These are phyloP conservation scores for Dioscorea zingiberensis DNA, from an alignment of 106 monocot genomes.

Conservation along the genomic window DNA sequence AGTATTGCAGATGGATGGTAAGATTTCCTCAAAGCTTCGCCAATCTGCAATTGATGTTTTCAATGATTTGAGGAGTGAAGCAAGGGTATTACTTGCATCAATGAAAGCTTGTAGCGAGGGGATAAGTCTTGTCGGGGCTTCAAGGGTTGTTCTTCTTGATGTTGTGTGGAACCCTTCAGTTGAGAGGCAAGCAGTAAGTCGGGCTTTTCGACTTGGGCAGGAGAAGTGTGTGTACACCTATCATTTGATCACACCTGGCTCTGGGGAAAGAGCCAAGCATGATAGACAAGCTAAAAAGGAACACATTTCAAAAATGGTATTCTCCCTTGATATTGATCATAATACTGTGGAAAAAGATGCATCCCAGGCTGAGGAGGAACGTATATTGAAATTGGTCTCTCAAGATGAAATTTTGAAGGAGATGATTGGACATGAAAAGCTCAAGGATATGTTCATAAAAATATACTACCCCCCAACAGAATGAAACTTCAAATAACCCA, in stretches of 20 bases:
- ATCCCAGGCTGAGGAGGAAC: constrained; percentile 21
- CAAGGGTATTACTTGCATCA: constrained; percentile 66
- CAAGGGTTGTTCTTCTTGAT: constrained; percentile 72
- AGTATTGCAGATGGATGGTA: constrained; percentile 53
- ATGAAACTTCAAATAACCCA: too few species aligned
- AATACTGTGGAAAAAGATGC: constrained; percentile 13
- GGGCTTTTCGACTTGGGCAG: constrained; percentile 71
- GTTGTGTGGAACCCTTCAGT: constrained; percentile 83
- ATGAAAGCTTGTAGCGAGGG: constrained; percentile 79
- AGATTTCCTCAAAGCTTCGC: constrained; percentile 16
- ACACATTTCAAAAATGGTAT: constrained; percentile 49
- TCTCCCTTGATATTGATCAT: constrained; percentile 33
- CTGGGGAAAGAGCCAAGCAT: constrained; percentile 51
- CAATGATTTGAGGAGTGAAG: constrained; percentile 42
- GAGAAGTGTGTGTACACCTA: constrained; percentile 61
- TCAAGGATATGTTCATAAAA: constrained; percentile 54
- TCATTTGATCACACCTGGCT: constrained; percentile 49
- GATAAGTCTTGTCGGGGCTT: constrained; percentile 65
- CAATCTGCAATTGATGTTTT: constrained; percentile 45
- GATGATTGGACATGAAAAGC: constrained; percentile 36
- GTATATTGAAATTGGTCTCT: constrained; percentile 22
- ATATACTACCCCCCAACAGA: constrained; percentile 23
- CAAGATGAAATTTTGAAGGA: constrained; percentile 60
- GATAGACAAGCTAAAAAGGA: constrained; percentile 47
- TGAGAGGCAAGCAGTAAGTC: constrained; percentile 60